Percentiles rank a stretch among this genome's conserved stretches.
Conservation (phyloP, 176 grass and related monocot species). For the Rhynchospora tenuis region DNA sequence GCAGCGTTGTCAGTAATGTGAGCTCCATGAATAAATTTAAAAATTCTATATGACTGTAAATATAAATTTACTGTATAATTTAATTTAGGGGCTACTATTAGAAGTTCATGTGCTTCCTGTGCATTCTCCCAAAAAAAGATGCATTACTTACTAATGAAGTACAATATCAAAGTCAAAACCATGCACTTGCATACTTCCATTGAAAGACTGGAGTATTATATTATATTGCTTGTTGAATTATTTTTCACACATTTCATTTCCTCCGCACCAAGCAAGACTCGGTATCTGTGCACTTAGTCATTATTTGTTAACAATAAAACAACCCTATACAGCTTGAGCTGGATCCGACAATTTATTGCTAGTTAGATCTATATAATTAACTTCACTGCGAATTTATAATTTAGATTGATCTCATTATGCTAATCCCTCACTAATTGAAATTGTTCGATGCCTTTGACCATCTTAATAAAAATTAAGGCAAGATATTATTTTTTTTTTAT, state of each 20-base stretch:
- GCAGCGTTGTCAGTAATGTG: background rate
- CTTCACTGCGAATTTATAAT: background rate
- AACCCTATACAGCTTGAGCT: background rate
- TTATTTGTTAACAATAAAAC: background rate
- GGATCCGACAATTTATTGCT: background rate
- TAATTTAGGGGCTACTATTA: no score
- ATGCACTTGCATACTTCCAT: background rate
- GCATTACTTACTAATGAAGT: background rate
- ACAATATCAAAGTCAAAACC: slow-evolving; percentile 10
- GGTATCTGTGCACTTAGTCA: background rate
- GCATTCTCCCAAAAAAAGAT: background rate
- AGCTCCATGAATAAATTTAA: background rate
- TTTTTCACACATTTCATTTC: background rate
- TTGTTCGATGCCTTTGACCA: background rate
- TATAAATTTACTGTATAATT: background rate
- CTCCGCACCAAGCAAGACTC: background rate
- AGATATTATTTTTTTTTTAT: background rate
- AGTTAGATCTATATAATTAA: background rate
- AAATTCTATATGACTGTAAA: background rate
- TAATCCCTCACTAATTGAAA: background rate
- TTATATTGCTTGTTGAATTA: background rate
- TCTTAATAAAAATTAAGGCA: no score
- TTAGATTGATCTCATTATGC: background rate
- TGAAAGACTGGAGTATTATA: background rate
- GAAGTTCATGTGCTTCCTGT: background rate